Conservation (phyloP, 2,329 filamentous ascomycete genomes). For the Eutypella sp. region DNA sequence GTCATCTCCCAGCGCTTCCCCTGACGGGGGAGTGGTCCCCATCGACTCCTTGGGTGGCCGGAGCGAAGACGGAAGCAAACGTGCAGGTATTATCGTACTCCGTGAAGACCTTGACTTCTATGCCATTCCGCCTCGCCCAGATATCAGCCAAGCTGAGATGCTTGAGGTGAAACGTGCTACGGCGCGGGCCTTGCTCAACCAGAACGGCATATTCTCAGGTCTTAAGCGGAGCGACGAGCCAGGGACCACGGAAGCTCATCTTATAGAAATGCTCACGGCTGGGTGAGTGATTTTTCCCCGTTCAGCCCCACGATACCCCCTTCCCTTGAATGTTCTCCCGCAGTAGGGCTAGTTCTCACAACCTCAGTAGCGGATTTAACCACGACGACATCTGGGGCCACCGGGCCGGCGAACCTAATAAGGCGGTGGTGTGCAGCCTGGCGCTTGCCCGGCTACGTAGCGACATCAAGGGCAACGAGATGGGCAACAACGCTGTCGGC, state of each 20-base stretch:
- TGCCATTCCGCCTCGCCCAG: conserved; percentile 78
- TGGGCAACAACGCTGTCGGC: conserved; percentile 75
- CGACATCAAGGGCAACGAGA: conserved; percentile 77
- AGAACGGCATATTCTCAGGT: conserved; percentile 94
- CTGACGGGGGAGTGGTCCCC: conserved; percentile 57
- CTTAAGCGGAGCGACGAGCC: conserved; percentile 92
- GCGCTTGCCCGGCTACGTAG: conserved; percentile 89
- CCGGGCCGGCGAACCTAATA: conserved; percentile 94
- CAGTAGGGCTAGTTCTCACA: conserved; percentile 10
- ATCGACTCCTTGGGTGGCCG: conserved; percentile 64
- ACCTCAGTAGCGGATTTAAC: conserved; percentile 73
- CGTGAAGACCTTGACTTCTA: conserved; percentile 98
- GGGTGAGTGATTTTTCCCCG: conserved; percentile 70
- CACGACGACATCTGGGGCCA: conserved; percentile 95
- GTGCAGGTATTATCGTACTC: conserved; percentile 94
- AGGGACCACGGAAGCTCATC: conserved; percentile 93
- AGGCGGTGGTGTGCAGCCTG: conserved; percentile 95
- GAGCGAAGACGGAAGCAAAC: conserved; percentile 65
- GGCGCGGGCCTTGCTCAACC: conserved; percentile 76
- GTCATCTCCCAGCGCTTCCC: conserved; percentile 59
- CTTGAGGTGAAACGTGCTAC: conserved; percentile 92
- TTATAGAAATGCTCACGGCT: conserved; percentile 98
- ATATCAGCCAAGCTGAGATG: conserved; percentile 87
- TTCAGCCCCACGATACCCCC: no score
- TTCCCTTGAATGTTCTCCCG: background rate